Base-by-base conservation (phyloP, 108 stramenopile genomes). In the Cylindrotheca fusiformis region DNA sequence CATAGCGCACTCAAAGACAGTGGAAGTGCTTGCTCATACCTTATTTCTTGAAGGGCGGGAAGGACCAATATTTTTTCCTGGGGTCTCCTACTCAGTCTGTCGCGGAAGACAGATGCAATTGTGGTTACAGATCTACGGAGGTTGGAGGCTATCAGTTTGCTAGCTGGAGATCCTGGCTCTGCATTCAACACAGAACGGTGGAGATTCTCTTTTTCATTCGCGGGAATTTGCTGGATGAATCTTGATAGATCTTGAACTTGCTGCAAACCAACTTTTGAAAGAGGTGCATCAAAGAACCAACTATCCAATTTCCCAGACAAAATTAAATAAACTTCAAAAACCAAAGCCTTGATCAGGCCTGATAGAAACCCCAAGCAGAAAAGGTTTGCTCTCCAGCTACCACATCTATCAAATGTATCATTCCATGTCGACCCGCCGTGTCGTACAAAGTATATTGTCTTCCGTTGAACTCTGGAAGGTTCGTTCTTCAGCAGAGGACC, bases 361-460 rank as follows among this genome's bases (percentile, higher is more conserved):
- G 94, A 91, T 50, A 92, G 27, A 61, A 90, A 95, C 28, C 87
- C 82, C 41, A 90, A 48, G 0, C 71, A 65, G 64, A 95, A 95
- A 2, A 54, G 47, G 24, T 60, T n/a, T 17, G 67, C 65, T 47
- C 76, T 76, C 41, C 94, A 75, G 58, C 80, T 79, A 33, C 83
- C 76, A 45, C 94, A 90, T 61, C 87, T 82, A 66, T 95, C 92
- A 84, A 95, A 95, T 14, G 94, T 95, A 55, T 95, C 80, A 30
- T 76, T 76, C 89, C 93, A 91, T 17, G 86, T 88, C 1, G 87
- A 87, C 63, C 88, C 93, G 22, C 91, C 94, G 46, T 95, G 94
- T 3, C 94, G 84, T 20, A 95, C 84, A 47, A 95, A 81, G 52
- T 92, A 83, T 14, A 95, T 57, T 1, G 85, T 95, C 48, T 92